phyloP scores from a whole-genome alignment of 2,329 filamentous ascomycete species.

The Thelonectria blattea region DNA sequence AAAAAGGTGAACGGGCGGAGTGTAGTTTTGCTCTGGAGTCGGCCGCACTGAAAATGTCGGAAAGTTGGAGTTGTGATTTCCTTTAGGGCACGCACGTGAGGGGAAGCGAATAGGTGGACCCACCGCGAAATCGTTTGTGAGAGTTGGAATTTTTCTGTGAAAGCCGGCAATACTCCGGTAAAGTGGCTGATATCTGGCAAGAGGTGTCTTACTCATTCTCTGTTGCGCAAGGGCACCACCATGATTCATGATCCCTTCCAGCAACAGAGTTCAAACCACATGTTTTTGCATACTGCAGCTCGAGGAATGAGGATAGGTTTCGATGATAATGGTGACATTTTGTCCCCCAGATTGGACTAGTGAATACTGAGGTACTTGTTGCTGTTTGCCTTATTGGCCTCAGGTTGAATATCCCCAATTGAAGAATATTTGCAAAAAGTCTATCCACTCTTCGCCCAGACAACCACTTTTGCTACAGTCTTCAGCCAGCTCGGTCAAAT shows the following conservation, averaged over 20 bases:
- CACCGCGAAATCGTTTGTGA: constrained; percentile 24
- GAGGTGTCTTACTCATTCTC: not conserved
- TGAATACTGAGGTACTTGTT: no score
- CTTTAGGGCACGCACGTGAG: constrained; percentile 52
- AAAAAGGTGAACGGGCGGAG: constrained; percentile 40
- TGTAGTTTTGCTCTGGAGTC: constrained; percentile 41
- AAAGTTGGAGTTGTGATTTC: constrained; percentile 48
- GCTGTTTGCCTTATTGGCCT: no score
- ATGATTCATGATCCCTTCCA: constrained; percentile 7
- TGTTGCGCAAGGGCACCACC: not conserved
- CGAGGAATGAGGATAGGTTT: not conserved
- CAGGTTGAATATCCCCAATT: no score
- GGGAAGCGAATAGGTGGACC: constrained; percentile 35
- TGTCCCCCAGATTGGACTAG: no score
- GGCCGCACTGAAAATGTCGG: constrained; percentile 42
- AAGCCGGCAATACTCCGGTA: constrained; percentile 67
- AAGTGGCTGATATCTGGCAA: constrained; percentile 41
- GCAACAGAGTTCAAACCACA: not conserved
- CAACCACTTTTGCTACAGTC: not conserved
- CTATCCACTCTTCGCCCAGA: no score
- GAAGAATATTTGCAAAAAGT: no score
- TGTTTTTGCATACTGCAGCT: not conserved
- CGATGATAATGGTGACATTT: not conserved
- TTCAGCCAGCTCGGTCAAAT: not conserved
- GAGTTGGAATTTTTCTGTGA: constrained; percentile 16